Conservation (phyloP, 352 stramenopile species). For the Phytophthora fragariae region DNA sequence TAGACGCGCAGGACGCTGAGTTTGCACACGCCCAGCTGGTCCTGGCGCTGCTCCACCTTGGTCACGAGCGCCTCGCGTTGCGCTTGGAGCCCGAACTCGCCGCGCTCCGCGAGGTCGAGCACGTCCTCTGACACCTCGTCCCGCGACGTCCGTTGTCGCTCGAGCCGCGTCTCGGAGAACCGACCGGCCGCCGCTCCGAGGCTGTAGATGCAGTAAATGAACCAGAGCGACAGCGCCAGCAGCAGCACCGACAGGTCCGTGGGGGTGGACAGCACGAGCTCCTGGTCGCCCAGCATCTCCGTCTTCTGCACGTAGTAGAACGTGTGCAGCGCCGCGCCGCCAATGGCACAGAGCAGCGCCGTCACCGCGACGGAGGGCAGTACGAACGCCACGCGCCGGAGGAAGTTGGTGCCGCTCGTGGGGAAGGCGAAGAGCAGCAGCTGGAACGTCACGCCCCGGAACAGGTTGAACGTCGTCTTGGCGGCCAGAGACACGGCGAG, state of each 20-base stretch:
- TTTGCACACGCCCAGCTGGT: conserved; percentile 63
- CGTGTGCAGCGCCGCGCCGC: conserved; percentile 48
- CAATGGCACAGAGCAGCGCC: conserved; percentile 50
- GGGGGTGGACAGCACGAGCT: conserved; percentile 40
- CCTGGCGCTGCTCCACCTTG: conserved; percentile 65
- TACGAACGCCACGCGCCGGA: conserved; percentile 49
- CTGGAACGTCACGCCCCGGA: conserved; percentile 58
- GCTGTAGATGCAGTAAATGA: conserved; percentile 50
- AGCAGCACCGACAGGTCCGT: conserved; percentile 51
- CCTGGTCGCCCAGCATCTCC: conserved; percentile 41
- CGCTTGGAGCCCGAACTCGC: conserved; percentile 76
- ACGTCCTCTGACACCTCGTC: conserved; percentile 57
- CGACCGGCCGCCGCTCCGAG: conserved; percentile 41
- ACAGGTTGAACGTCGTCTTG: conserved; percentile 72
- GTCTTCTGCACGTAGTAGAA: conserved; percentile 69
- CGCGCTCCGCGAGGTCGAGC: conserved; percentile 63
- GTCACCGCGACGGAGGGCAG: conserved; percentile 52
- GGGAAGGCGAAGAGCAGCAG: conserved; percentile 67
- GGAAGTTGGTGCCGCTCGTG: conserved; percentile 50
- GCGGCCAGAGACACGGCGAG: conserved; percentile 49
- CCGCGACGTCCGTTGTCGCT: conserved; percentile 44
- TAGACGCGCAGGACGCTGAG: conserved; percentile 64
- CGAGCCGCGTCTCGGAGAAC: conserved; percentile 48
- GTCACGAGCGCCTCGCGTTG: conserved; percentile 63
- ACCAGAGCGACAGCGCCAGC: conserved; percentile 53